Evolutionary conservation across 2,329 filamentous ascomycete genomes (phyloP).

Genomic region (Pseudogymnoascus pannorum): DNA sequence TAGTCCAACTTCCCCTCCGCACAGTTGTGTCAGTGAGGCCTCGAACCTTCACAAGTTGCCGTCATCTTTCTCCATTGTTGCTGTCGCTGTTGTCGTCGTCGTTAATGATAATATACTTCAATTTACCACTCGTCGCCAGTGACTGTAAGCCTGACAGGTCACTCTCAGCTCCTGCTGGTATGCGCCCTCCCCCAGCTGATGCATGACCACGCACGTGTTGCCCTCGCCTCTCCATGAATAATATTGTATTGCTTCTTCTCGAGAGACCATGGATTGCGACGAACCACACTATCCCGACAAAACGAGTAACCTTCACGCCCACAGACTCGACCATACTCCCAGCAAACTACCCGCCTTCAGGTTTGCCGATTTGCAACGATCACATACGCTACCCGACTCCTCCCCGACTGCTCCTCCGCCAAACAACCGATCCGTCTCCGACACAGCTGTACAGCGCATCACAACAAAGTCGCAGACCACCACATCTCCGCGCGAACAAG

Average conservation of each 20-base stretch:
- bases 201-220: constrained; percentile 4
- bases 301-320: background rate
- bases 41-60: background rate
- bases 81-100: background rate
- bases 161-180: background rate
- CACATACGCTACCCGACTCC: background rate
- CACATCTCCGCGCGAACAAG: background rate
- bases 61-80: background rate
- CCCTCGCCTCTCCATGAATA: constrained; percentile 3
- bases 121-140: background rate
- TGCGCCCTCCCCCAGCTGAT: constrained; percentile 3
- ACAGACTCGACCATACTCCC: constrained; percentile 4
- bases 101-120: constrained; percentile 4
- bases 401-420: background rate
- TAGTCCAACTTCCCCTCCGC: background rate
- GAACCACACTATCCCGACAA: constrained; percentile 4
- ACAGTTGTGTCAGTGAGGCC: background rate
- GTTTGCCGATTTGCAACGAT: constrained; percentile 7
- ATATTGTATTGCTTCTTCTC: background rate
- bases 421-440: background rate
- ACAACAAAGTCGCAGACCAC: background rate
- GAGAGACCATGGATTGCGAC: constrained; percentile 8
- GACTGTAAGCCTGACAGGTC: background rate
- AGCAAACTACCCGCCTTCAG: constrained; percentile 9
- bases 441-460: background rate